These are phyloP conservation scores for Pyrenula massariospora DNA, from an alignment of 495 filamentous ascomycete species.

Conservation along the genomic window DNA sequence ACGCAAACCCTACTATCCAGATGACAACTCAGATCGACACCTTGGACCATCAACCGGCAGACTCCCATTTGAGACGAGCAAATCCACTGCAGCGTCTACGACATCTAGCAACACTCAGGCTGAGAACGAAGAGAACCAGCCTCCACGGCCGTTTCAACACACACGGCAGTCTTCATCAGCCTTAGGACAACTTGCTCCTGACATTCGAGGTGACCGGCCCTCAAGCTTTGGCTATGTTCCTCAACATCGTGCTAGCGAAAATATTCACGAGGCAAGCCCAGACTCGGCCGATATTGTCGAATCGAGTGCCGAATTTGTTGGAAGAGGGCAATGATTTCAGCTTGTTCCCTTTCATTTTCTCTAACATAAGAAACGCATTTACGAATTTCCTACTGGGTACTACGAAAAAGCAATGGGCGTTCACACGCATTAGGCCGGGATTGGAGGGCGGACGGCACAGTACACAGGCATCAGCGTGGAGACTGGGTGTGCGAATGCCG, in stretches of 20 bases:
- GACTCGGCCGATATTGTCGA: slow-evolving; percentile 39
- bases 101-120: slow-evolving; percentile 9
- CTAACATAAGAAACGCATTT: no score
- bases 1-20: slow-evolving; percentile 8
- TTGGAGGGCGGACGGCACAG: no score
- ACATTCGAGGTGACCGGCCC: slow-evolving; percentile 40
- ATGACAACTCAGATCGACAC: no score
- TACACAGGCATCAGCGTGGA: no score
- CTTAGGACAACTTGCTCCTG: slow-evolving; percentile 12
- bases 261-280: slow-evolving; percentile 43
- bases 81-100: slow-evolving; percentile 7
- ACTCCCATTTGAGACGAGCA: slow-evolving; percentile 10
- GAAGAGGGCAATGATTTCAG: slow-evolving; percentile 7
- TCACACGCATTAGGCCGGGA: no score
- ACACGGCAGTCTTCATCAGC: slow-evolving; percentile 15
- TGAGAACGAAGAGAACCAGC: slow-evolving; percentile 2
- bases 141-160: slow-evolving; percentile 3
- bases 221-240: slow-evolving; percentile 65
- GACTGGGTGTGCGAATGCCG: no score
- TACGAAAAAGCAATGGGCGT: no score
- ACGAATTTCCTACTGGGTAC: no score
- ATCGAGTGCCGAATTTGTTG: slow-evolving; percentile 38
- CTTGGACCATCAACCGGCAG: slow-evolving; percentile 1
- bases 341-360: no score
- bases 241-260: slow-evolving; percentile 48